Percentiles rank a stretch among this genome's conserved stretches.
Evolutionary conservation across 208 protist species (phyloP).

Genomic region (Strigomonas culicis): DNA sequence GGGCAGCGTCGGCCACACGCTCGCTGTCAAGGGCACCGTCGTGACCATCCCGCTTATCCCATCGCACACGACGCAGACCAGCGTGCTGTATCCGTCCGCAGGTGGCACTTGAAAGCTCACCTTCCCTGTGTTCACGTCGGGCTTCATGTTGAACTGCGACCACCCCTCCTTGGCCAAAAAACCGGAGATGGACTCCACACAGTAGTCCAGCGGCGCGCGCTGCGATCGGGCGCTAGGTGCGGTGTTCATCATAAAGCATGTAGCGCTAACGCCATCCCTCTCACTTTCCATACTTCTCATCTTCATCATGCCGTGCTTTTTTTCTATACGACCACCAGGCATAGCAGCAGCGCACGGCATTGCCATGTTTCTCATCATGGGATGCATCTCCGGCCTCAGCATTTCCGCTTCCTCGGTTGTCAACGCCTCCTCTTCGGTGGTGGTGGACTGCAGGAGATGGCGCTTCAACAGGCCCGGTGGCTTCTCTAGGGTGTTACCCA

Average conservation of each 20-base stretch:
- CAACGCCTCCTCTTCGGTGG: slow-evolving; percentile 12
- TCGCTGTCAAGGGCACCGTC: neutral
- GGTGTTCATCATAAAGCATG: too few species aligned
- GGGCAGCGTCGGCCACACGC: neutral
- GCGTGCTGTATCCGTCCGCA: slow-evolving; percentile 11
- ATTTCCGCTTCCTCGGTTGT: neutral
- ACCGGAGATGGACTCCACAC: slow-evolving; percentile 6
- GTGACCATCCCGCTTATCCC: neutral
- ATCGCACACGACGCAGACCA: slow-evolving; percentile 13
- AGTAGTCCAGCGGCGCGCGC: slow-evolving; percentile 8
- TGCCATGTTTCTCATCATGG: neutral
- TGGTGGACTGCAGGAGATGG: slow-evolving; percentile 16
- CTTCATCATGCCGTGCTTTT: neutral
- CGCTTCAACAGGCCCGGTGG: slow-evolving; percentile 21
- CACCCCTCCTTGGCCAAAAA: slow-evolving; percentile 14
- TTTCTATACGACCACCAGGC: neutral
- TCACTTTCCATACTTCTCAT: too few species aligned
- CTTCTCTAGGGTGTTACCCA: slow-evolving; percentile 25
- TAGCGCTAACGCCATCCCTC: too few species aligned
- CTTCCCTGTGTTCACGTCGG: slow-evolving; percentile 1
- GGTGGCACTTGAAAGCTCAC: slow-evolving; percentile 10
- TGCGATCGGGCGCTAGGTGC: too few species aligned
- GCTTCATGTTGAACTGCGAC: slow-evolving; percentile 7
- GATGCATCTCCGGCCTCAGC: too few species aligned
- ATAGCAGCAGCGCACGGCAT: neutral